These are phyloP conservation scores for Grosmannia huntii DNA, from an alignment of 2,329 filamentous ascomycete species.

Conservation along the genomic window DNA sequence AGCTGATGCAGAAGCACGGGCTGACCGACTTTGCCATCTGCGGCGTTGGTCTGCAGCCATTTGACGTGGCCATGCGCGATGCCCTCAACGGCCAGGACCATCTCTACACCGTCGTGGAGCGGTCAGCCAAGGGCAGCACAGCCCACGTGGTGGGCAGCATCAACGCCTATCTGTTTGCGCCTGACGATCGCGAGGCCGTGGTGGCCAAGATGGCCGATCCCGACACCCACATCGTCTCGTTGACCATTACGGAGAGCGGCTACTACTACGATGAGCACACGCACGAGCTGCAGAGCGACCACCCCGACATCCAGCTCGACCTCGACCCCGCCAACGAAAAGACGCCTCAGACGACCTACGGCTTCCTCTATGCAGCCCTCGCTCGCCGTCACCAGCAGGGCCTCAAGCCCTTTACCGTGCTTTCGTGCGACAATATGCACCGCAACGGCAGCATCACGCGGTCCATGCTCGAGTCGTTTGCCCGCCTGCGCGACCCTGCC, in stretches of 20 bases:
- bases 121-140: conserved; percentile 34
- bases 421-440: conserved; percentile 46
- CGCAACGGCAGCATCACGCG: conserved; percentile 41
- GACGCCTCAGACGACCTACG: conserved; percentile 33
- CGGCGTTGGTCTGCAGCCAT: conserved; percentile 37
- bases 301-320: conserved; percentile 36
- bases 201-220: conserved; percentile 42
- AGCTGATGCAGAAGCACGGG: conserved; percentile 32
- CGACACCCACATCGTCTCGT: conserved; percentile 39
- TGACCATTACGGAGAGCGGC: conserved; percentile 43
- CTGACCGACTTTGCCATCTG: conserved; percentile 35
- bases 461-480: conserved; percentile 37
- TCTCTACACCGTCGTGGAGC: conserved; percentile 41
- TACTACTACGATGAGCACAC: conserved; percentile 47
- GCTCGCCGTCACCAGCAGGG: conserved; percentile 30
- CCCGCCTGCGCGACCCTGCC: conserved; percentile 30
- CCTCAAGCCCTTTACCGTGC: conserved; percentile 38
- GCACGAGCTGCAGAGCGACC: conserved; percentile 34
- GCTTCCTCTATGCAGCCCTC: conserved; percentile 38
- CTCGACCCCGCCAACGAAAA: conserved; percentile 31
- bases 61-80: conserved; percentile 38
- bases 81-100: conserved; percentile 33
- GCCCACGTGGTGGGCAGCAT: conserved; percentile 38
- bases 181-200: conserved; percentile 36
- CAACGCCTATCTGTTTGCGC: conserved; percentile 38